Percentiles rank a stretch among this genome's conserved stretches.
These are phyloP conservation scores for Vishniacozyma victoriae DNA, from an alignment of 768 basidiomycete species.

Conservation along the genomic window DNA sequence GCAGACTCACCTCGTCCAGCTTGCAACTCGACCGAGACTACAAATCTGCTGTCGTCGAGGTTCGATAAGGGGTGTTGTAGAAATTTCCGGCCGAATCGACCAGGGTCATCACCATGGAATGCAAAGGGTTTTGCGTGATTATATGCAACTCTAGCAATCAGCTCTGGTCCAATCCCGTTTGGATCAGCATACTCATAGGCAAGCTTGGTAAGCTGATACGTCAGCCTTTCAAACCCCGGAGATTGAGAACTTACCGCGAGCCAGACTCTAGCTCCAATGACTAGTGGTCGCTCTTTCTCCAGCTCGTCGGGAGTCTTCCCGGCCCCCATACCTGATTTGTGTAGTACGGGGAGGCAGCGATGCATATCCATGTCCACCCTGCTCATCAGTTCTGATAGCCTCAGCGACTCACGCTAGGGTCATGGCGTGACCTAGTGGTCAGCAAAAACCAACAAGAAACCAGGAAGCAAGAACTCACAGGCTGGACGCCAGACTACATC, in stretches of 20 bases:
- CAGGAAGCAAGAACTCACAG: slow-evolving; percentile 31
- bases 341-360: slow-evolving; percentile 24
- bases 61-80: slow-evolving; percentile 18
- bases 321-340: slow-evolving; percentile 26
- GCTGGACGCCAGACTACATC: too few relatives aligned
- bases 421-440: slow-evolving; percentile 41
- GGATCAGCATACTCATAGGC: too few relatives aligned
- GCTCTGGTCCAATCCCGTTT: too few relatives aligned
- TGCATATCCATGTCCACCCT: slow-evolving; percentile 38
- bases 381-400: slow-evolving; percentile 29
- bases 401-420: too few relatives aligned
- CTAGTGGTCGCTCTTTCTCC: slow-evolving; percentile 22
- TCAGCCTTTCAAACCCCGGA: not conserved
- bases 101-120: slow-evolving; percentile 7
- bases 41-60: too few relatives aligned
- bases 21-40: too few relatives aligned
- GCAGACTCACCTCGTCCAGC: too few relatives aligned
- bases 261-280: slow-evolving; percentile 36
- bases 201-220: slow-evolving; percentile 29
- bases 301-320: slow-evolving; percentile 25
- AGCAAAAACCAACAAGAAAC: slow-evolving; percentile 28
- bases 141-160: slow-evolving; percentile 26
- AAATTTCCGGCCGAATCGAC: slow-evolving; percentile 9
- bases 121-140: slow-evolving; percentile 18
- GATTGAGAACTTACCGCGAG: slow-evolving; percentile 29